Evolutionary conservation across 202 grass and related monocot genomes (phyloP).

Genomic region (Saccharum hybrid): DNA sequence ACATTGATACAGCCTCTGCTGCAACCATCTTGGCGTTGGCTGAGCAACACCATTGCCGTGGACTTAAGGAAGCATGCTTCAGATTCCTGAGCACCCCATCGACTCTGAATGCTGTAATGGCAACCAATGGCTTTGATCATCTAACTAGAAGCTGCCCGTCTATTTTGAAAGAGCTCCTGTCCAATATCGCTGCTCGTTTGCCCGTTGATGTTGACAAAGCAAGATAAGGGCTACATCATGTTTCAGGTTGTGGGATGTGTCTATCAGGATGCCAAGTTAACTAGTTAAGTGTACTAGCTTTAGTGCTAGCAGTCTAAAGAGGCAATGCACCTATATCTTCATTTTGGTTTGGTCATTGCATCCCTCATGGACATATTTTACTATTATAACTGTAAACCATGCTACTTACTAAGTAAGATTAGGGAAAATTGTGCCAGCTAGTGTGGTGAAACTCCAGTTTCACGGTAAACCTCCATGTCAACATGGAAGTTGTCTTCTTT

Average conservation of each 20-base stretch:
- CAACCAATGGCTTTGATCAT: conserved; percentile 4
- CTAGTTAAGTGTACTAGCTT: not conserved
- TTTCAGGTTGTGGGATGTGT: not conserved
- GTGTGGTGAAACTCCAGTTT: too few species aligned
- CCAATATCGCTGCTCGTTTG: not conserved
- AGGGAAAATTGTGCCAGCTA: too few species aligned
- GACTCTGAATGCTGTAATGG: not conserved
- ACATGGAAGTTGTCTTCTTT: too few species aligned
- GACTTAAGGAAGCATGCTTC: conserved; percentile 5
- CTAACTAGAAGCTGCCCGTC: not conserved
- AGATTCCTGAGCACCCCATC: not conserved
- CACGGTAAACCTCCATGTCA: too few species aligned
- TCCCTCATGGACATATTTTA: not conserved
- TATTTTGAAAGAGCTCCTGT: conserved; percentile 1
- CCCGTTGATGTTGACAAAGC: not conserved
- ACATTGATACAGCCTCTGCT: not conserved
- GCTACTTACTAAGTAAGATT: not conserved
- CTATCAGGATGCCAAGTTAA: not conserved
- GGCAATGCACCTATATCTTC: not conserved
- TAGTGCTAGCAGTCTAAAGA: not conserved
- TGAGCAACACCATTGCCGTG: not conserved
- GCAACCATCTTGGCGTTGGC: not conserved
- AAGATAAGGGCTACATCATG: not conserved
- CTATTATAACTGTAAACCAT: not conserved
- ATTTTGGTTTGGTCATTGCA: not conserved